Evolutionary conservation across 257 asterid species (phyloP).

Genomic region (Leonotis leonurus): DNA sequence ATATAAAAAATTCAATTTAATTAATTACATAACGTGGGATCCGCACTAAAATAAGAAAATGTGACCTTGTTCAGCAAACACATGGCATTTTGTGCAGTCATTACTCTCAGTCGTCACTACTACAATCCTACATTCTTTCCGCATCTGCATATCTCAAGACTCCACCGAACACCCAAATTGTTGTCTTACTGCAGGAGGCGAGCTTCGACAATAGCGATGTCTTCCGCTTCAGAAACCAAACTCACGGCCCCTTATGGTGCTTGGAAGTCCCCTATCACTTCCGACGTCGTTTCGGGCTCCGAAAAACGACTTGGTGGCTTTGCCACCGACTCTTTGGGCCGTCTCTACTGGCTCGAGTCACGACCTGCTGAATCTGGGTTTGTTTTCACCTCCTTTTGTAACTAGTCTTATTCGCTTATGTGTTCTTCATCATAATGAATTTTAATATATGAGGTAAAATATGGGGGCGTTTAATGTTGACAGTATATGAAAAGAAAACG

Average conservation of each 20-base stretch:
- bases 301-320: constrained; percentile 71
- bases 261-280: constrained; percentile 91
- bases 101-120: constrained; percentile 23
- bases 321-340: constrained; percentile 49
- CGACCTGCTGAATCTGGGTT: constrained; percentile 92
- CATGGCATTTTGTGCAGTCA: constrained; percentile 28
- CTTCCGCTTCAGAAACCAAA: constrained; percentile 30
- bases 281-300: constrained; percentile 77
- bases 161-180: not conserved
- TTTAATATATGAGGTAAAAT: not conserved
- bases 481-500: no score
- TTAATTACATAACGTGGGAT: no score
- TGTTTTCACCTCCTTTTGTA: constrained; percentile 23
- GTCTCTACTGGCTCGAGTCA: constrained; percentile 73
- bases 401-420: not conserved
- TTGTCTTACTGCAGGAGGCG: constrained; percentile 1
- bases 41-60: no score
- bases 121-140: not conserved
- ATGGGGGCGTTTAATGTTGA: not conserved
- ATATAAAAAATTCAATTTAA: no score
- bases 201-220: constrained; percentile 15
- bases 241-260: constrained; percentile 79
- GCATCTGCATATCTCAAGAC: constrained; percentile 16
- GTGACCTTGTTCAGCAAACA: no score
- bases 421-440: not conserved